Evolutionary conservation across 2,329 filamentous ascomycete species (phyloP), one percentile per base, ranked within the genome.

Genomic region (Byssothecium circinans): DNA sequence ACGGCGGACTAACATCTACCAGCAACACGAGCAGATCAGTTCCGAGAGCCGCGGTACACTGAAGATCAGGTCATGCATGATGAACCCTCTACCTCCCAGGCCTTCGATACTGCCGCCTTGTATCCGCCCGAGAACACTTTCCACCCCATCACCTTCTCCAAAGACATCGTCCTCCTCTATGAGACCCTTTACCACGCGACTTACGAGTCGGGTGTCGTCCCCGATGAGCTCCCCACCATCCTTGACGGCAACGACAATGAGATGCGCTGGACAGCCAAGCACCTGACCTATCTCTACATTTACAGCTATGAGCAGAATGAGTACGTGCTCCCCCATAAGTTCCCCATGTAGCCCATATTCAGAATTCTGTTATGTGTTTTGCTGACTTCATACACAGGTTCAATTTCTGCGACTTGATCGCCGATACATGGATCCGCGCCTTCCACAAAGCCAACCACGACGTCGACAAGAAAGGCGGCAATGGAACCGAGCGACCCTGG

Each of bases 371-470:
- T n/a, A n/a, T n/a, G n/a, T n/a, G n/a, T n/a, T n/a, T n/a, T n/a
- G n/a, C n/a, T n/a, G n/a, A n/a, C n/a, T n/a, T n/a, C n/a, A n/a
- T n/a, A n/a, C n/a, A n/a, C n/a, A n/a, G n/a, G n/a, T 61, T 49
- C 47, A 29, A 65, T 30, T 30, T 57, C 18, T 68, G 65, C 49
- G 65, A 69, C 41, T 49, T 69, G 12, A 43, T 69, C 22, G 52
- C 54, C 29, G 66, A 69, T 35, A 65, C 60, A 4, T 69, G 65
- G 65, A 69, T 69, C 45, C 65, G 62, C 14, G 63, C 60, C 1
- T 62, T 67, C 46, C 66, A 66, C 22, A 37, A 20, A 4, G 37
- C 45, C 4, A 56, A 61, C 37, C 35, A 20, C 8, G 34, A 36
- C 12, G 34, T 11, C 8, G 34, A 20, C n/a, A 36, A 36, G 17